These are phyloP conservation scores for Pleurotus pulmonarius DNA, from an alignment of 768 basidiomycete genomes.

Conservation along the genomic window DNA sequence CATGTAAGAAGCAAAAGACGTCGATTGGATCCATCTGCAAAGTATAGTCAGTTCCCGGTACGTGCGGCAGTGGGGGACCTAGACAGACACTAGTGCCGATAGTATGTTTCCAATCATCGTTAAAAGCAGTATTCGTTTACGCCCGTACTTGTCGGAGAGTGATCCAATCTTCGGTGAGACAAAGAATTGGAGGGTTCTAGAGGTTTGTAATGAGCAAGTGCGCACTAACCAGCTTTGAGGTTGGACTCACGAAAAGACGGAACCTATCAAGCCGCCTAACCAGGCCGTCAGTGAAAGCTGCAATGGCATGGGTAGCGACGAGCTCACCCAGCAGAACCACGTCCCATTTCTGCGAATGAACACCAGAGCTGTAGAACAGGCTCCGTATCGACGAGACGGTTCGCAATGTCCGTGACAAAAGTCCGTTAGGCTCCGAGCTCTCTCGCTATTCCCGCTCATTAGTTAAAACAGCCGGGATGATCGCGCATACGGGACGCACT, in stretches of 20 bases:
- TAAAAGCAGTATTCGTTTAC: slow-evolving; percentile 75
- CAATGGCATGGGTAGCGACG: background rate
- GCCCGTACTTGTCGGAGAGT: slow-evolving; percentile 87
- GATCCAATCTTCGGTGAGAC: slow-evolving; percentile 80
- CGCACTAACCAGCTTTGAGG: background rate
- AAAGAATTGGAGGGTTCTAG: slow-evolving; percentile 77
- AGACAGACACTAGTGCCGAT: slow-evolving; percentile 76
- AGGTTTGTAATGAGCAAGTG: slow-evolving; percentile 23
- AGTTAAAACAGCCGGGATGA: background rate
- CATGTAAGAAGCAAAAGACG: slow-evolving; percentile 86
- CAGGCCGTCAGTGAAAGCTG: background rate
- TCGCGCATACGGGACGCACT: slow-evolving; percentile 33
- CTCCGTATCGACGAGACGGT: slow-evolving; percentile 66
- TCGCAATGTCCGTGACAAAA: slow-evolving; percentile 68
- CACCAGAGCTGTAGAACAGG: slow-evolving; percentile 53
- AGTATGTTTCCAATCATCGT: slow-evolving; percentile 94
- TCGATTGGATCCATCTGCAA: slow-evolving; percentile 82
- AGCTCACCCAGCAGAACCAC: slow-evolving; percentile 80
- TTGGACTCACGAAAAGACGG: slow-evolving; percentile 77
- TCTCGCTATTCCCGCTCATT: slow-evolving; percentile 52
- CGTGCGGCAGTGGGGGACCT: background rate
- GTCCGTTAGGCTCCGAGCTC: slow-evolving; percentile 60
- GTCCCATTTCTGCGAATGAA: slow-evolving; percentile 83
- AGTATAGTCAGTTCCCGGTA: background rate
- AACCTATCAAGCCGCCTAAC: slow-evolving; percentile 90